Percentiles rank a stretch among this genome's conserved stretches.
phyloP scores from a whole-genome alignment of 345 rosid species.

The Lagerstroemia speciosa region DNA sequence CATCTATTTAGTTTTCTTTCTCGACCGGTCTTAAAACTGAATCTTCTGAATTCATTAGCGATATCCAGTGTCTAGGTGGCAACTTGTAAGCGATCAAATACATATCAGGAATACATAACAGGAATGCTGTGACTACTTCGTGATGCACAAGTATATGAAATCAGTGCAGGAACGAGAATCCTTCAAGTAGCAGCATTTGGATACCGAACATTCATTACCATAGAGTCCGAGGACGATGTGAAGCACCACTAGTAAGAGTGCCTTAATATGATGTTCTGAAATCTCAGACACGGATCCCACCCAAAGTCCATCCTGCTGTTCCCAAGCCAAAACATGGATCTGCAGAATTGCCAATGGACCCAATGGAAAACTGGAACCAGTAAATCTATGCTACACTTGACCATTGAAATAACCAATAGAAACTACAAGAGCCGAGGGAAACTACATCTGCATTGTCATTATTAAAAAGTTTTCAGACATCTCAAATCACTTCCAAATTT shows the following conservation, averaged over 20 bases:
- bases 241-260: too few species aligned
- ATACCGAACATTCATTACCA: background rate
- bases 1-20: background rate
- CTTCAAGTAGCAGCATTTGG: conserved; percentile 44
- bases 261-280: too few species aligned
- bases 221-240: background rate
- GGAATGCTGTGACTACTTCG: conserved; percentile 84
- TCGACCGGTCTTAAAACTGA: background rate
- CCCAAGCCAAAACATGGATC: too few species aligned
- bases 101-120: conserved; percentile 71
- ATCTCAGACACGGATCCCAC: too few species aligned
- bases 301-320: too few species aligned
- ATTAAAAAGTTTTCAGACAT: background rate
- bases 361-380: background rate
- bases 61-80: conserved; percentile 92
- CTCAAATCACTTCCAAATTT: background rate
- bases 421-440: too few species aligned
- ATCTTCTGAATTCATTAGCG: conserved; percentile 24
- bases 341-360: background rate
- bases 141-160: conserved; percentile 87
- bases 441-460: background rate
- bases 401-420: background rate
- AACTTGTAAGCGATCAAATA: conserved; percentile 84
- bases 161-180: conserved; percentile 95
- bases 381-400: background rate